Conservation (phyloP, 345 rosid genomes). For the Ailanthus altissimus region DNA sequence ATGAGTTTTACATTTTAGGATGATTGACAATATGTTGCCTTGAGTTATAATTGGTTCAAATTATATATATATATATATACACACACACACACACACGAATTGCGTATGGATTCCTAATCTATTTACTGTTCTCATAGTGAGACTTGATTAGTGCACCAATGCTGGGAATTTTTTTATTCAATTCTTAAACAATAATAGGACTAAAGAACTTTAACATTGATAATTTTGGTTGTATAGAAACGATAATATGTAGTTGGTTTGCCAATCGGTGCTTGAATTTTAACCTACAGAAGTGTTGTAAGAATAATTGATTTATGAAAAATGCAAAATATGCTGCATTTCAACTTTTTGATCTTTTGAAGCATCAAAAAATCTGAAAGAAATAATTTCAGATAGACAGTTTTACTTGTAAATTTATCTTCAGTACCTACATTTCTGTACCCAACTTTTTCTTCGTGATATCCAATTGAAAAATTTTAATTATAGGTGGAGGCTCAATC, state of each 20-base stretch:
- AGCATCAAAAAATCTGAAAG: neutral
- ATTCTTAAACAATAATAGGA: neutral
- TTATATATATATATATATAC: neutral
- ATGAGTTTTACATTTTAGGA: neutral
- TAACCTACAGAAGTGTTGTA: neutral
- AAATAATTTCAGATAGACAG: neutral
- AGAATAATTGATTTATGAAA: neutral
- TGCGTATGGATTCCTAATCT: neutral
- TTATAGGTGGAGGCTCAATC: neutral
- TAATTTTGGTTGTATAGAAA: neutral
- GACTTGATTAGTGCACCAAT: neutral
- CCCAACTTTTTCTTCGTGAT: neutral
- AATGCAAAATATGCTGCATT: neutral
- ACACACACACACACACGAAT: no score
- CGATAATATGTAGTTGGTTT: neutral
- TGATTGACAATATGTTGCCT: neutral
- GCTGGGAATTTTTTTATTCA: neutral
- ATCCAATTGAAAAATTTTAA: neutral
- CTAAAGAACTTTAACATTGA: neutral
- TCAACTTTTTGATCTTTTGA: neutral
- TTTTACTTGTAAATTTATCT: neutral
- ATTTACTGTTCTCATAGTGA: neutral
- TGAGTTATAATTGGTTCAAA: neutral
- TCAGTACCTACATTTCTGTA: neutral
- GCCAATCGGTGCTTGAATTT: neutral